phyloP scores from a whole-genome alignment of 345 rosid species.

The Brassica nigra region DNA sequence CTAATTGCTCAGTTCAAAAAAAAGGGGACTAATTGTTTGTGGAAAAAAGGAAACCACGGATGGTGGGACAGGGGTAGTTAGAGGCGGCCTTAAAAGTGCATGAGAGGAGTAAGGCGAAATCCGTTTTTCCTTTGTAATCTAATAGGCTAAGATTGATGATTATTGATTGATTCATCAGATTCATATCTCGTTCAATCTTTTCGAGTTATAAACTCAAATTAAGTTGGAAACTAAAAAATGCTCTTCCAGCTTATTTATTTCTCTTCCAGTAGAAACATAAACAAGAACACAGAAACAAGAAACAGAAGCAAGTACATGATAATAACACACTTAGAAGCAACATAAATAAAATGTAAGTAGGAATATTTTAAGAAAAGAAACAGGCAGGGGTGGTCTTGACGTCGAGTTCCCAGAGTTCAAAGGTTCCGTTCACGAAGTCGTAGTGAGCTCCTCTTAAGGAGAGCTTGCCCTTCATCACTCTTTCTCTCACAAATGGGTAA shows the following conservation, averaged over 20 bases:
- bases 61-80: too few species aligned
- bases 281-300: neutral
- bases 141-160: too few species aligned
- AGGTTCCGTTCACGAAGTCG: slow-evolving; percentile 64
- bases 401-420: slow-evolving; percentile 78
- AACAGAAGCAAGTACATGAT: neutral
- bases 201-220: too few species aligned
- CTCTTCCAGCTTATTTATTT: slow-evolving; percentile 28
- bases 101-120: too few species aligned
- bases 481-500: slow-evolving; percentile 74
- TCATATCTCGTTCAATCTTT: too few species aligned
- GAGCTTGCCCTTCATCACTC: slow-evolving; percentile 48
- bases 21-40: too few species aligned
- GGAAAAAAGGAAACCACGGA: too few species aligned
- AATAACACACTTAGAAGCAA: neutral
- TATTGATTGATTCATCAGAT: too few species aligned
- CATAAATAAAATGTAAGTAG: neutral
- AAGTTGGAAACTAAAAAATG: neutral
- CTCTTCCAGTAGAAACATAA: neutral
- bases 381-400: slow-evolving; percentile 46
- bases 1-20: too few species aligned
- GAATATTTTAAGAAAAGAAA: slow-evolving; percentile 26
- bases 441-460: slow-evolving; percentile 73
- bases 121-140: too few species aligned
- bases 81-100: too few species aligned